A percentile compares a stretch with the other conserved stretches of the same genome.
Conservation (phyloP, 257 asterid genomes). For the Solanum chmielewskii region DNA sequence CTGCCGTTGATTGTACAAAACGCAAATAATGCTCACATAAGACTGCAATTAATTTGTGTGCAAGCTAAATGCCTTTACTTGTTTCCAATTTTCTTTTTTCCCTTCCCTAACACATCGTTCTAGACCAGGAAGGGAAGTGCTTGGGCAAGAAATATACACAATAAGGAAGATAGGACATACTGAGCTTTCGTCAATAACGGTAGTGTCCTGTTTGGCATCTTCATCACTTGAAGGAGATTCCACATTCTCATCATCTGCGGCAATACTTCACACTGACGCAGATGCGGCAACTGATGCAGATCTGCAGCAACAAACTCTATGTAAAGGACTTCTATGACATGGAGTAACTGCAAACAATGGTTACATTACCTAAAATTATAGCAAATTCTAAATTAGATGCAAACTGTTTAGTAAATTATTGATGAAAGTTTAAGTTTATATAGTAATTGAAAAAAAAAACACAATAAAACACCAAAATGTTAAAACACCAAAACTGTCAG, state of each 20-base stretch:
- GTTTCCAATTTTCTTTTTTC: background rate
- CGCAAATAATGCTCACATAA: background rate
- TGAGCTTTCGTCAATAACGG: constrained; percentile 49
- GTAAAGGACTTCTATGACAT: background rate
- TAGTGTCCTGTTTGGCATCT: constrained; percentile 32
- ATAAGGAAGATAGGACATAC: constrained; percentile 32
- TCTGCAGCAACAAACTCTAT: constrained; percentile 26
- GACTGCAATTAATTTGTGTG: background rate
- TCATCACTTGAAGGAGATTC: constrained; percentile 79
- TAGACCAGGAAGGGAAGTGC: background rate
- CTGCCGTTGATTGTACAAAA: background rate
- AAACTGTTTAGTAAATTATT: background rate
- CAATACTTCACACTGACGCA: constrained; percentile 56
- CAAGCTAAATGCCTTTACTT: background rate
- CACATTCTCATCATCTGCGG: constrained; percentile 68
- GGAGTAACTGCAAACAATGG: background rate
- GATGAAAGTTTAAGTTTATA: too few relatives aligned
- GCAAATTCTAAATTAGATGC: background rate
- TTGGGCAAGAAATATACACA: constrained; percentile 2
- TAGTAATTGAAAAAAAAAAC: background rate
- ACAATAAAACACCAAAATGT: background rate
- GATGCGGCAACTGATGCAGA: constrained; percentile 76
- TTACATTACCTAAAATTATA: background rate
- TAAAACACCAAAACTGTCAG: background rate
- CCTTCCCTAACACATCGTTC: background rate